Conservation (phyloP, 2,329 filamentous ascomycete species). For the Pseudogymnoascus sp. region DNA sequence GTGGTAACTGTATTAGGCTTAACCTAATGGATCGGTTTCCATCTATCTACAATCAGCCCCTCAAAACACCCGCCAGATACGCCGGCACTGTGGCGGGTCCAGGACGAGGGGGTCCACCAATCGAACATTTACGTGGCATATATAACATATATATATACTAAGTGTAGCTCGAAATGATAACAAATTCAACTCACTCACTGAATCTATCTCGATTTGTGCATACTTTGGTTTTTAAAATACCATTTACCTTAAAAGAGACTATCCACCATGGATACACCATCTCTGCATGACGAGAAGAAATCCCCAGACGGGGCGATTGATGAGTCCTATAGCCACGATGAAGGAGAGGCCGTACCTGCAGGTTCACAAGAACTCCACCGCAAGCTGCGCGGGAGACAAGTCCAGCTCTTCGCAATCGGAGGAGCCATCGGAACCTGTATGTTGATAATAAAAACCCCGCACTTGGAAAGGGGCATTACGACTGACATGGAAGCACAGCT, state of each 20-base stretch:
- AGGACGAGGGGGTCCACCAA: background rate
- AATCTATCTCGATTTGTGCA: background rate
- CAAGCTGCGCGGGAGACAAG: conserved; percentile 5
- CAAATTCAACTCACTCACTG: background rate
- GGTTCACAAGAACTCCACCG: conserved; percentile 9
- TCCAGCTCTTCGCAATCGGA: conserved; percentile 23
- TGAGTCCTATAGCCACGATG: background rate
- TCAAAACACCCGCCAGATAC: background rate
- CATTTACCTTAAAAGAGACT: background rate
- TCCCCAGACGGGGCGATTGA: background rate
- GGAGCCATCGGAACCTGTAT: conserved; percentile 42
- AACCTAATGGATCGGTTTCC: background rate
- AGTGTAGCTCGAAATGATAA: background rate
- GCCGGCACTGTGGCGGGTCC: background rate
- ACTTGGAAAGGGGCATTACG: background rate
- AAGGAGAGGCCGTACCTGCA: background rate
- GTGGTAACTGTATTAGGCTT: background rate
- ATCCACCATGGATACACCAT: background rate
- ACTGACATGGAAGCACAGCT: conserved; percentile 24
- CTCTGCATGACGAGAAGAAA: background rate
- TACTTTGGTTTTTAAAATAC: background rate
- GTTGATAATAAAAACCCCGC: background rate
- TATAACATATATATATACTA: background rate
- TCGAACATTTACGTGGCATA: background rate
- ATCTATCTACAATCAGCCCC: background rate